Conservation (phyloP, 1,284 basidiomycete species). For the Pholiota adiposa region DNA sequence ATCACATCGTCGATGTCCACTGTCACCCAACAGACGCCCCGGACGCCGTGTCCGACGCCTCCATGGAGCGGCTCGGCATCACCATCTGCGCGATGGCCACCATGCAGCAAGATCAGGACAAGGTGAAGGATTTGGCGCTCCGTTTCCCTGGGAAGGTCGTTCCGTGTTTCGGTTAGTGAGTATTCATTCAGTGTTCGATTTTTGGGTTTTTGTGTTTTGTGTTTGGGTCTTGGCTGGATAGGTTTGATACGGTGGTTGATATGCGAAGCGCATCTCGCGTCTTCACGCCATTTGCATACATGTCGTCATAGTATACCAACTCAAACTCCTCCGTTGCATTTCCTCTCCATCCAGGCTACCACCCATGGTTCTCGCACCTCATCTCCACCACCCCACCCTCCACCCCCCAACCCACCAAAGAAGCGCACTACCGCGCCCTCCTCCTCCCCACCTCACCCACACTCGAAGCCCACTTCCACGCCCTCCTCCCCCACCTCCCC, state of each 20-base stretch:
- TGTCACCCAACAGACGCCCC: slow-evolving; percentile 80
- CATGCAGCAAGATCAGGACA: slow-evolving; percentile 60
- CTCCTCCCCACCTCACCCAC: slow-evolving; percentile 45
- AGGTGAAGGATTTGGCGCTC: slow-evolving; percentile 63
- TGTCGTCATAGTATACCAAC: too few relatives aligned
- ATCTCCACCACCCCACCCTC: slow-evolving; percentile 51
- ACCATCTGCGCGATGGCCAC: slow-evolving; percentile 80
- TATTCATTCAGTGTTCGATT: slow-evolving; percentile 1
- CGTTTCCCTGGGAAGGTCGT: slow-evolving; percentile 66
- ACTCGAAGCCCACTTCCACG: slow-evolving; percentile 46
- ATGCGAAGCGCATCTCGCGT: background rate
- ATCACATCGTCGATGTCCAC: slow-evolving; percentile 76
- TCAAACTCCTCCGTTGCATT: background rate
- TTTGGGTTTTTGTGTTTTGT: background rate
- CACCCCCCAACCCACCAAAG: slow-evolving; percentile 43
- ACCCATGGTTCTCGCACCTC: slow-evolving; percentile 83
- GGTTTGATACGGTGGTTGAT: background rate
- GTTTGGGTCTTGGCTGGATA: background rate
- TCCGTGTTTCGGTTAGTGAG: slow-evolving; percentile 69
- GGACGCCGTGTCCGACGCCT: slow-evolving; percentile 31
- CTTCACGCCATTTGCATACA: background rate
- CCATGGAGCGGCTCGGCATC: slow-evolving; percentile 57
- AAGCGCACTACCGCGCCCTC: slow-evolving; percentile 68
- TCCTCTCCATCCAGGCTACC: slow-evolving; percentile 59
- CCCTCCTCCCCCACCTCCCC: slow-evolving; percentile 61